A percentile compares a stretch with the other conserved stretches of the same genome.
phyloP scores from a whole-genome alignment of 73 alveolate genomes.

The Stentor roeselii region DNA sequence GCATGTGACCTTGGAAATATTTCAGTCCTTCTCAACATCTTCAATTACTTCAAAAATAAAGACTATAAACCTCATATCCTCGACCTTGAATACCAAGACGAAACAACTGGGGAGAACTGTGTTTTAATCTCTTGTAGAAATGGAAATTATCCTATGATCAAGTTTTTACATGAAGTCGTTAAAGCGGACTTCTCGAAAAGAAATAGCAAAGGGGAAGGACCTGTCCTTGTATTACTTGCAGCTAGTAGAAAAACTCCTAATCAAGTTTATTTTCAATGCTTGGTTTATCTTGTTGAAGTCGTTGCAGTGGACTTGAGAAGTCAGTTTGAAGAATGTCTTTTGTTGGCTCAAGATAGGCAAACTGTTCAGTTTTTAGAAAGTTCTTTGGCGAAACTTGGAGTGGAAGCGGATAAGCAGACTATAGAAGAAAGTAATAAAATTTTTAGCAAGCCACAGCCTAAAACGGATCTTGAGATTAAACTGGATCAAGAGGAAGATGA shows the following conservation, averaged over 20 bases:
- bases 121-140: neutral
- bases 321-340: neutral
- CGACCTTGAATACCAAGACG: constrained; percentile 5
- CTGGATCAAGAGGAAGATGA: neutral
- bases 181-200: neutral
- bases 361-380: neutral
- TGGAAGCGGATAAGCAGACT: neutral
- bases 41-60: neutral
- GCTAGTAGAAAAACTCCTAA: neutral
- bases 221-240: neutral
- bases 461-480: neutral
- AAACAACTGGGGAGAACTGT: constrained; percentile 2
- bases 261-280: neutral
- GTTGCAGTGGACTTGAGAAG: neutral
- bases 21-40: neutral
- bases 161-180: neutral
- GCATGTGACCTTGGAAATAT: constrained; percentile 1
- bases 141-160: constrained; percentile 12
- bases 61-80: neutral
- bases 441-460: neutral
- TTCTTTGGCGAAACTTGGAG: neutral
- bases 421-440: neutral
- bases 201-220: neutral
- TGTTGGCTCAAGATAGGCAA: neutral
- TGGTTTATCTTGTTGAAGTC: neutral